Percentiles rank a stretch among this genome's conserved stretches.
These are phyloP conservation scores for Rubia tinctorum DNA, from an alignment of 305 asterid species.

Conservation along the genomic window DNA sequence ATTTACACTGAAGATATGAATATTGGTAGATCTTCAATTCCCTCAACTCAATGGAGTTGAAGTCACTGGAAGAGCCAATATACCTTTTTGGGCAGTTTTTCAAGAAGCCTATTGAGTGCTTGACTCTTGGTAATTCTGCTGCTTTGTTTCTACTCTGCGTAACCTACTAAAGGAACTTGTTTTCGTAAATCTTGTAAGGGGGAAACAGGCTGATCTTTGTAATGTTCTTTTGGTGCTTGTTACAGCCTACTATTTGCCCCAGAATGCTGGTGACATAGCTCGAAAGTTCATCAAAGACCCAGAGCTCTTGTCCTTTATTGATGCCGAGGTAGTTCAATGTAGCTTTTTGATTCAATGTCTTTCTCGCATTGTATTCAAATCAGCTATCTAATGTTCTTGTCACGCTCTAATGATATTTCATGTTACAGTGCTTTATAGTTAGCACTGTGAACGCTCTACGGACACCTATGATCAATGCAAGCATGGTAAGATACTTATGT, in stretches of 20 bases:
- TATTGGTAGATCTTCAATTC: constrained; percentile 75
- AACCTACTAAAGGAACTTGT: not conserved
- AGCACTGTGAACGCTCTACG: constrained; percentile 88
- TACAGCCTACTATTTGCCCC: constrained; percentile 94
- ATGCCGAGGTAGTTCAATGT: constrained; percentile 72
- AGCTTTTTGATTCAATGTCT: constrained; percentile 17
- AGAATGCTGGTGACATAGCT: constrained; percentile 92
- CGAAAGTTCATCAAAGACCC: constrained; percentile 85
- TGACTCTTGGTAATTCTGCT: constrained; percentile 76
- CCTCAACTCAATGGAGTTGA: constrained; percentile 82
- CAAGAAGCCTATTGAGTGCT: constrained; percentile 89
- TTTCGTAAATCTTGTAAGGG: not conserved
- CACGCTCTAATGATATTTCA: not conserved
- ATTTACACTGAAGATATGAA: constrained; percentile 28
- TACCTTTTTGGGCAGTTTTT: constrained; percentile 91
- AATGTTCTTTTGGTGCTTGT: constrained; percentile 23
- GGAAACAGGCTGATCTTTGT: not conserved
- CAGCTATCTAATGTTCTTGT: not conserved
- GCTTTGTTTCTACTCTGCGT: not conserved
- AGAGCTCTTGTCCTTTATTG: constrained; percentile 76
- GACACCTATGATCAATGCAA: constrained; percentile 97
- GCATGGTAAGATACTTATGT: constrained; percentile 68
- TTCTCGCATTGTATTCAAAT: not conserved
- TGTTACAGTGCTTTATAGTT: constrained; percentile 89
- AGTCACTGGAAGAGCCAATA: constrained; percentile 90